Percentiles rank a stretch among this genome's conserved stretches.
Conservation (phyloP, 768 basidiomycete genomes). For the Russula compacta region DNA sequence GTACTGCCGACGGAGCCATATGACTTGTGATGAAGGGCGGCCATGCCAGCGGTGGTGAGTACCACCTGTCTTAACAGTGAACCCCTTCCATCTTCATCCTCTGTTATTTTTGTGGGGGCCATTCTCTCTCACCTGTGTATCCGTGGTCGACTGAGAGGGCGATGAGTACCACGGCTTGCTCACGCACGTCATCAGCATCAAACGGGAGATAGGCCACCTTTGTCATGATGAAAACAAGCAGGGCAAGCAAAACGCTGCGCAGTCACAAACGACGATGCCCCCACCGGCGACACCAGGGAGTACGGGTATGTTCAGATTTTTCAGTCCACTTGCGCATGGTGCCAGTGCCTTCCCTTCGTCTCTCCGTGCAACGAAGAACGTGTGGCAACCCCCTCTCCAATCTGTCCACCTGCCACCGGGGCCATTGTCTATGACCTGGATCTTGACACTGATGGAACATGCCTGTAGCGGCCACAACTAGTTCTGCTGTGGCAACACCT, state of each 20-base stretch:
- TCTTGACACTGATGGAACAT: background rate
- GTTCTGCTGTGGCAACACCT: slow-evolving; percentile 24
- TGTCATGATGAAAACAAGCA: slow-evolving; percentile 80
- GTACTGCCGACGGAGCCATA: slow-evolving; percentile 87
- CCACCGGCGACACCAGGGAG: background rate
- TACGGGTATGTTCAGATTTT: background rate
- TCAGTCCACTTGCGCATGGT: background rate
- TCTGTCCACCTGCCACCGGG: background rate
- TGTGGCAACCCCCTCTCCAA: background rate
- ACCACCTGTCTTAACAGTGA: background rate
- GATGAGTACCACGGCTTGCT: slow-evolving; percentile 4
- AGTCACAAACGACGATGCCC: slow-evolving; percentile 30
- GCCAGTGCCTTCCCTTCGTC: background rate
- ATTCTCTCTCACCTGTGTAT: background rate
- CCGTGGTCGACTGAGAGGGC: background rate
- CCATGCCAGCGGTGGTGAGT: slow-evolving; percentile 91
- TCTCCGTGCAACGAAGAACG: background rate
- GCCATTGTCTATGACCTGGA: background rate
- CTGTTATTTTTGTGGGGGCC: background rate
- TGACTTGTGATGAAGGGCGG: slow-evolving; percentile 83
- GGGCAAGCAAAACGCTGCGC: slow-evolving; percentile 26
- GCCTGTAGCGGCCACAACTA: slow-evolving; percentile 19
- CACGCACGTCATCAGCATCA: slow-evolving; percentile 49
- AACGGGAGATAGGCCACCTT: slow-evolving; percentile 91
- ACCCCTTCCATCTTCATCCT: slow-evolving; percentile 1